These are phyloP conservation scores for Trypanosoma boissoni DNA, from an alignment of 208 protist genomes.

Conservation along the genomic window DNA sequence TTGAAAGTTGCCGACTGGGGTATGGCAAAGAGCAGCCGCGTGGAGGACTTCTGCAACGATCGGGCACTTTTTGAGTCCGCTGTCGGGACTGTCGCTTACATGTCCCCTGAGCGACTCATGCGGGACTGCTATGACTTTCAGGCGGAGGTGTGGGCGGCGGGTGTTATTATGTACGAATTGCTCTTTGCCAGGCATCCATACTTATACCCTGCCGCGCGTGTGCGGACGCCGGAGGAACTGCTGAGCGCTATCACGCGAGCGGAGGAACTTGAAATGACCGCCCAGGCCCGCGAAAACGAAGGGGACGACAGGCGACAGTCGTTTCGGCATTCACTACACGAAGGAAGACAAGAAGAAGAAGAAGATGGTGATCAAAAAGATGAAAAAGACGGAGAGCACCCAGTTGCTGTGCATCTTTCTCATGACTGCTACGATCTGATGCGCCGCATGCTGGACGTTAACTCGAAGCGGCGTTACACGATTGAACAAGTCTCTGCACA, in stretches of 20 bases:
- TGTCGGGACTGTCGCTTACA: constrained; percentile 66
- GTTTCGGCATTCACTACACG: not conserved
- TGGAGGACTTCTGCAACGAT: not conserved
- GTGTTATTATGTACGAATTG: constrained; percentile 81
- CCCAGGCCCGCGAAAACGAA: not conserved
- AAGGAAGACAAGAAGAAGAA: not conserved
- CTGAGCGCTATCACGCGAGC: constrained; percentile 20
- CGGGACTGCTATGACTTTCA: constrained; percentile 58
- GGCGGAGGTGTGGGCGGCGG: constrained; percentile 74
- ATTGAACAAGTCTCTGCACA: constrained; percentile 63
- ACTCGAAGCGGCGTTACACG: constrained; percentile 48
- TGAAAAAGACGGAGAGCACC: not conserved
- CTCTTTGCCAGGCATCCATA: constrained; percentile 49
- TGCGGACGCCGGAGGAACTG: constrained; percentile 33
- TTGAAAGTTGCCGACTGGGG: constrained; percentile 71
- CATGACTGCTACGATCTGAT: constrained; percentile 48
- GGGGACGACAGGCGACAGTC: not conserved
- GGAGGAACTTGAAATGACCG: constrained; percentile 19
- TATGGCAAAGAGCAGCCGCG: constrained; percentile 38
- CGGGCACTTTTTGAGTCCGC: constrained; percentile 47
- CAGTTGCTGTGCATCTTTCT: constrained; percentile 14
- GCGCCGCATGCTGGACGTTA: constrained; percentile 45
- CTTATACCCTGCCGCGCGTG: constrained; percentile 10
- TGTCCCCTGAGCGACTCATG: constrained; percentile 68
- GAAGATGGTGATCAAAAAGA: not conserved